These are phyloP conservation scores for Marasmius oreades DNA, from an alignment of 1,284 basidiomycete genomes.

Conservation along the genomic window DNA sequence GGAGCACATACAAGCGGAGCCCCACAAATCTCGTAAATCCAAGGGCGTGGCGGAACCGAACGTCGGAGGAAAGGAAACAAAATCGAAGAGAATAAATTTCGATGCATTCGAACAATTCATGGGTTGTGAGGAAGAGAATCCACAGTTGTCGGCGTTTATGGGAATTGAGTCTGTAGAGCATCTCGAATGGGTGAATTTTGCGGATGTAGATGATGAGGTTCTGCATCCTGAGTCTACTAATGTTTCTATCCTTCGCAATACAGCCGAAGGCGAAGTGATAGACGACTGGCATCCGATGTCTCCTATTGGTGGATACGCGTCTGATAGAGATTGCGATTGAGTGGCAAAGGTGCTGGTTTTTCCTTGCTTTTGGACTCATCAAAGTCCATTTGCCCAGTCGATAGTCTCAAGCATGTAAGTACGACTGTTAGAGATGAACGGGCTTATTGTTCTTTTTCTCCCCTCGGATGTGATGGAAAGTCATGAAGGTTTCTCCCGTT, in stretches of 20 bases:
- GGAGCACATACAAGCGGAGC: slow-evolving; percentile 3
- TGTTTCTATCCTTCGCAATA: not conserved
- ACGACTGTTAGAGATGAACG: too few relatives aligned
- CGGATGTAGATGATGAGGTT: slow-evolving; percentile 15
- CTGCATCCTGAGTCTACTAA: slow-evolving; percentile 7
- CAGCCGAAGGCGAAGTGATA: slow-evolving; percentile 23
- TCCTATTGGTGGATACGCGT: slow-evolving; percentile 21
- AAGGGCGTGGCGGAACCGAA: slow-evolving; percentile 4
- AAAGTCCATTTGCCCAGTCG: too few relatives aligned
- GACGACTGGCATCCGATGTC: slow-evolving; percentile 33
- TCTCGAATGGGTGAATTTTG: not conserved
- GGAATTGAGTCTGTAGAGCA: not conserved
- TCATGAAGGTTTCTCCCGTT: not conserved
- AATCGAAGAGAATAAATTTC: slow-evolving; percentile 31
- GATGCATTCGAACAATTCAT: slow-evolving; percentile 35
- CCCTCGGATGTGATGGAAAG: not conserved
- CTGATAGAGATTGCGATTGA: not conserved
- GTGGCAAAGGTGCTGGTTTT: not conserved
- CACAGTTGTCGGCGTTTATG: not conserved
- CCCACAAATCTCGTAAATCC: not conserved
- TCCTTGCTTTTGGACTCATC: too few relatives aligned
- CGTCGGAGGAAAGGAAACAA: slow-evolving; percentile 13
- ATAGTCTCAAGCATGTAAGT: too few relatives aligned
- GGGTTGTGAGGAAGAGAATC: slow-evolving; percentile 8
- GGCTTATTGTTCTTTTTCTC: not conserved